A percentile compares a stretch with the other conserved stretches of the same genome.
These are phyloP conservation scores for Dionaea muscipula DNA, from an alignment of 179 eudicot genomes.

Conservation along the genomic window DNA sequence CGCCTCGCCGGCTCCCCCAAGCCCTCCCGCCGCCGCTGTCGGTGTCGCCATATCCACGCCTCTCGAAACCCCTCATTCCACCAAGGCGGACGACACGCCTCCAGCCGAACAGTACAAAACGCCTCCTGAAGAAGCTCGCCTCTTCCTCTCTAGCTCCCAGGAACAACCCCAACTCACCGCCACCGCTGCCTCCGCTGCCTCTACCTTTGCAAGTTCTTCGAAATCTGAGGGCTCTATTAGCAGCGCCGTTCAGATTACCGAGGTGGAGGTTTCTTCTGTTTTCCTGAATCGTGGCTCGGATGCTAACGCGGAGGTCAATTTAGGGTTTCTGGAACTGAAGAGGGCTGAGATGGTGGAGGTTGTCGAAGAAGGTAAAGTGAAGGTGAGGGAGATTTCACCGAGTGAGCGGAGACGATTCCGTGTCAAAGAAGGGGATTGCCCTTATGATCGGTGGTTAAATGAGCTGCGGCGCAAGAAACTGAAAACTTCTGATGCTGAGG, in stretches of 20 bases:
- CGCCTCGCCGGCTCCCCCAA: background rate
- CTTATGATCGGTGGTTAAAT: background rate
- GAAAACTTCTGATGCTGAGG: background rate
- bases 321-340: background rate
- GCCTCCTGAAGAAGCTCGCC: slow-evolving; percentile 1
- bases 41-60: background rate
- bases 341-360: background rate
- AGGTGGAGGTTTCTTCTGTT: background rate
- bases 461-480: background rate
- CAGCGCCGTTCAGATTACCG: too few relatives aligned
- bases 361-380: background rate
- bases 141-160: background rate
- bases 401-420: background rate
- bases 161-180: background rate
- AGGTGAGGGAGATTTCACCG: background rate
- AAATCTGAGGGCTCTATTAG: background rate
- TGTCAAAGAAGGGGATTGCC: background rate
- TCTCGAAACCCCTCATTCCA: background rate
- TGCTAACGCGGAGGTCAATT: background rate
- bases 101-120: background rate
- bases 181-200: background rate
- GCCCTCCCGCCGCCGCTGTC: background rate
- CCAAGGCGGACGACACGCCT: background rate
- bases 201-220: background rate
- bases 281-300: background rate